Base-by-base conservation (phyloP, 805 yeast genomes). In the Zygotorulaspora florentina region DNA sequence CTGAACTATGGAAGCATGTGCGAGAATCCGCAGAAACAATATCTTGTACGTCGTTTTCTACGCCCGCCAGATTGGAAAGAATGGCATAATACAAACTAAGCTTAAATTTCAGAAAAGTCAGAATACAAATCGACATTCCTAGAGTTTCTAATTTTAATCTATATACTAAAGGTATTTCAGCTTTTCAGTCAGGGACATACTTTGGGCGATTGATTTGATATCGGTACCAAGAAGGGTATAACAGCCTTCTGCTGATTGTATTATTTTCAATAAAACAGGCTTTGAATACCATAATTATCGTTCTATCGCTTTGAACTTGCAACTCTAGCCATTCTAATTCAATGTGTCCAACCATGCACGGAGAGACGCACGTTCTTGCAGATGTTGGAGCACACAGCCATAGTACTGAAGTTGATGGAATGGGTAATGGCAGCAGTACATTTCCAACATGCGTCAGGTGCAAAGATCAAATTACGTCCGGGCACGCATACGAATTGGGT, bases 401-500 rank as follows among this genome's bases (percentile, higher is more conserved):
- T n/a, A 18, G 16, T 17, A 8, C 16, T 11, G 36, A 33, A 16
- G 20, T 33, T 3, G 16, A 13, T 16, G 20, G 9, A n/a, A 18
- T n/a, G 12, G 4, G 12, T 9, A 33, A 33, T 33, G 25, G 10
- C 13, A 23, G 33, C 10, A 33, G 26, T 23, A 13, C 44, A 7
- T 45, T 36, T 37, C 70, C 70, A 16, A 50, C 50, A 3, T 72
- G 76, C 61, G 66, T 70, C 42, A 57, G 73, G 43, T 77, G 82
- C 53, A 58, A 69, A 33, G 61, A 74, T 47, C 70, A 83, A 23
- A 86, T 91, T 40, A 77, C 77, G 15, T 95, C 87, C 58, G 96
- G 96, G 27, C 95, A 90, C 53, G 98, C 98, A 2, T 93, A 88
- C 62, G 98, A 91, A 63, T 72, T 91, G 40, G 96, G 96, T 18